Evolutionary conservation across 352 stramenopile genomes (phyloP).

Genomic region (Globisporangium cystogenes): DNA sequence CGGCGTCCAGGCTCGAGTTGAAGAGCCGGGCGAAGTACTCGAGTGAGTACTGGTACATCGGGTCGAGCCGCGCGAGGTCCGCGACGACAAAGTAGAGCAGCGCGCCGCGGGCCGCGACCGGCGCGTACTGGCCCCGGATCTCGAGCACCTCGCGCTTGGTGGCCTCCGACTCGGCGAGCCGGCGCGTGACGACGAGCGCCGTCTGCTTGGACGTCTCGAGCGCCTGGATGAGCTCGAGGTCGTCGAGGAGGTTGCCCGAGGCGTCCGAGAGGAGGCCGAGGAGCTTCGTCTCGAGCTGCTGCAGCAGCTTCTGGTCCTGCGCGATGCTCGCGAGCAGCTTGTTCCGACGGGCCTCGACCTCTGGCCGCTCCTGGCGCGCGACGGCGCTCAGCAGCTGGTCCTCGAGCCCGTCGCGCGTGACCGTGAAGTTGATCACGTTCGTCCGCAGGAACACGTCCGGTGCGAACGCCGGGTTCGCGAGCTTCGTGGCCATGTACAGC

Average conservation of each 20-base stretch:
- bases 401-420: conserved; percentile 87
- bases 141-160: conserved; percentile 59
- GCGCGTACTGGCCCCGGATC: conserved; percentile 55
- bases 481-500: conserved; percentile 90
- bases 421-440: conserved; percentile 93
- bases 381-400: conserved; percentile 89
- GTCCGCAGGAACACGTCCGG: conserved; percentile 91
- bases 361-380: conserved; percentile 75
- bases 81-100: conserved; percentile 70
- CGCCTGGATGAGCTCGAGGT: conserved; percentile 73
- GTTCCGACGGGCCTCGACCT: conserved; percentile 86
- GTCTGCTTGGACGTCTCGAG: conserved; percentile 68
- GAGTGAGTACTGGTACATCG: conserved; percentile 82
- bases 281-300: conserved; percentile 91
- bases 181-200: conserved; percentile 42
- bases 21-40: conserved; percentile 70
- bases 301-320: conserved; percentile 84
- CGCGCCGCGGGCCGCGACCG: conserved; percentile 45
- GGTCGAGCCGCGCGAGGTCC: conserved; percentile 49
- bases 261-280: conserved; percentile 79
- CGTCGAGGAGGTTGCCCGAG: conserved; percentile 89
- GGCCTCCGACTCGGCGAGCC: conserved; percentile 48
- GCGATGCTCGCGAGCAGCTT: conserved; percentile 84
- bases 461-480: conserved; percentile 88
- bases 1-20: conserved; percentile 44